Evolutionary conservation across 31 red algal genomes (phyloP).

Genomic region (Asparagopsis taxiformis): DNA sequence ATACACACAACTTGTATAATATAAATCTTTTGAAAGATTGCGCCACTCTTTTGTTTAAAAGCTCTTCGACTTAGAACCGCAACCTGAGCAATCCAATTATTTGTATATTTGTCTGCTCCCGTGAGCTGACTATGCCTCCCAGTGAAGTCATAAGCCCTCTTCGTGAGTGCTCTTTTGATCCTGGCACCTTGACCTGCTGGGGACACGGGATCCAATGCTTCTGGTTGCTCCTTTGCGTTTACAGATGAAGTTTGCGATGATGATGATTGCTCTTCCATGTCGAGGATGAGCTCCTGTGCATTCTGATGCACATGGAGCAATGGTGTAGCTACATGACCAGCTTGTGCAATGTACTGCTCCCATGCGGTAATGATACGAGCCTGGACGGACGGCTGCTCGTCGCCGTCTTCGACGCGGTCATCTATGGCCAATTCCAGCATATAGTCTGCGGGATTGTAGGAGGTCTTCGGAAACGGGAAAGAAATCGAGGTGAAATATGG

Average conservation of each 20-base stretch:
- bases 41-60: constrained; percentile 52
- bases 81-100: constrained; percentile 54
- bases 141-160: constrained; percentile 4
- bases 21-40: constrained; percentile 51
- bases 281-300: no score
- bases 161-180: constrained; percentile 11
- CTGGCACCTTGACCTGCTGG: background rate
- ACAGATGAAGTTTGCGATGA: constrained; percentile 14
- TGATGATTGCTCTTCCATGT: no score
- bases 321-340: no score
- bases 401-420: constrained; percentile 29
- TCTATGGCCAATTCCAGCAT: constrained; percentile 74
- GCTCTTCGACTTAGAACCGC: constrained; percentile 36
- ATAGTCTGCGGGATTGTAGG: constrained; percentile 92
- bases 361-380: constrained; percentile 18
- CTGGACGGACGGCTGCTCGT: constrained; percentile 17
- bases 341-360: constrained; percentile 16
- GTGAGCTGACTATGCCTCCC: constrained; percentile 3
- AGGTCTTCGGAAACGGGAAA: constrained; percentile 55
- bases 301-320: no score
- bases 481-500: constrained; percentile 58
- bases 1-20: constrained; percentile 56
- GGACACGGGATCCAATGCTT: background rate
- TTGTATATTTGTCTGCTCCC: constrained; percentile 65
- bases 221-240: background rate